A percentile compares a stretch with the other conserved stretches of the same genome.
Conservation (phyloP, 225 moss, liverwort and hornwort species). For the Marchantia paleacea region DNA sequence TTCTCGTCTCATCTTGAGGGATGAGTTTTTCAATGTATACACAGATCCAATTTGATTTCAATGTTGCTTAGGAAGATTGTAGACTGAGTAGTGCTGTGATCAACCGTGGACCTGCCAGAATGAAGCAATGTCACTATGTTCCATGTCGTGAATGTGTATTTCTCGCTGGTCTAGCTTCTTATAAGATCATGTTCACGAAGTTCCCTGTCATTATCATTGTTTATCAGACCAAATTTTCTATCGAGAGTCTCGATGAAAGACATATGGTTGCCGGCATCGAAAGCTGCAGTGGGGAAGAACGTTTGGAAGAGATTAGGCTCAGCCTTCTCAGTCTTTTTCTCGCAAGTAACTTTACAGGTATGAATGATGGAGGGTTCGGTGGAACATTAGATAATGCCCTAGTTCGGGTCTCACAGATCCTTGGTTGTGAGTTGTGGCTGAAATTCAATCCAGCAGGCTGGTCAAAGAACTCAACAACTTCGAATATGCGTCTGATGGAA, state of each 20-base stretch:
- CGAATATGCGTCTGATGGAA: neutral
- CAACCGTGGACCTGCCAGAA: too few species aligned
- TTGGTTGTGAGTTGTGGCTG: neutral
- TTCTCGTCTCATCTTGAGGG: neutral
- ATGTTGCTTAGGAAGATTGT: too few species aligned
- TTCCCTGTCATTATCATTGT: neutral
- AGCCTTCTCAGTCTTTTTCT: conserved; percentile 68
- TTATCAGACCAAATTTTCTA: conserved; percentile 56
- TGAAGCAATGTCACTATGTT: neutral
- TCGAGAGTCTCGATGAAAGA: conserved; percentile 81
- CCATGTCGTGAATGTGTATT: neutral
- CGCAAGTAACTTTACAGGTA: conserved; percentile 49
- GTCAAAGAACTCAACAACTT: neutral
- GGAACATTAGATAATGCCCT: neutral
- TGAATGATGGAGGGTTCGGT: neutral
- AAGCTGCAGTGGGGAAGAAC: conserved; percentile 54
- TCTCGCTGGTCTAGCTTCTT: neutral
- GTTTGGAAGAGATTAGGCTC: conserved; percentile 50
- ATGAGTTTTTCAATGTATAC: neutral
- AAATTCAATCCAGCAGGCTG: neutral
- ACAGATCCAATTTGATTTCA: too few species aligned
- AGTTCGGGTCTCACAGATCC: neutral
- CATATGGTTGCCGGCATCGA: conserved; percentile 75
- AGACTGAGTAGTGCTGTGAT: too few species aligned
- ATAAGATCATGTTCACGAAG: neutral